A percentile compares a stretch with the other conserved stretches of the same genome.
These are phyloP conservation scores for Caryopteris hybrid DNA, from an alignment of 305 asterid genomes.

Conservation along the genomic window DNA sequence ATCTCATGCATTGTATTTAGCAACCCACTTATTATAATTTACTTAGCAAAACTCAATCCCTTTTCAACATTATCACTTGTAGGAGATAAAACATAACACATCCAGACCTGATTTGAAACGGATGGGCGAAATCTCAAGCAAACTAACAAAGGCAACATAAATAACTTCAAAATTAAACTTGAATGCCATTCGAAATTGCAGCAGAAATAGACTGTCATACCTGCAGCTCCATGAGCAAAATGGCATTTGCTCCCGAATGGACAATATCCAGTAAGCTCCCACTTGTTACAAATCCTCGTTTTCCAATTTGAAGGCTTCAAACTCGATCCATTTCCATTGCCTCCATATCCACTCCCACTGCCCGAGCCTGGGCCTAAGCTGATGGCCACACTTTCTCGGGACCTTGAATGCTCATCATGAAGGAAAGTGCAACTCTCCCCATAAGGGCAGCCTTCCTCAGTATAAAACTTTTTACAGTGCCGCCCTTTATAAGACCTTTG, in stretches of 20 bases:
- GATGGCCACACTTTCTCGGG: slow-evolving; percentile 76
- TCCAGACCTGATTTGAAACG: no score
- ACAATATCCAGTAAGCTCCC: slow-evolving; percentile 86
- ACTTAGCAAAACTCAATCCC: no score
- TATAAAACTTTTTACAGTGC: slow-evolving; percentile 71
- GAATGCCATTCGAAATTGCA: neutral
- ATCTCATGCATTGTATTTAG: no score
- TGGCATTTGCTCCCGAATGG: slow-evolving; percentile 88
- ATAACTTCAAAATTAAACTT: neutral
- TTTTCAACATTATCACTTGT: no score
- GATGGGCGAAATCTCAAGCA: no score
- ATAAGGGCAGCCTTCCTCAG: slow-evolving; percentile 83
- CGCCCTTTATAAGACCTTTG: slow-evolving; percentile 74
- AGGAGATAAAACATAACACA: no score
- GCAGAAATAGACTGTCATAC: slow-evolving; percentile 10
- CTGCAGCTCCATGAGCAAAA: slow-evolving; percentile 84
- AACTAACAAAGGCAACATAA: neutral
- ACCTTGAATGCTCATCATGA: slow-evolving; percentile 72
- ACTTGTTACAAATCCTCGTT: slow-evolving; percentile 84
- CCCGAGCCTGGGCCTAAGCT: slow-evolving; percentile 78
- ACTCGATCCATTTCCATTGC: slow-evolving; percentile 28
- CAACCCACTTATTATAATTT: no score
- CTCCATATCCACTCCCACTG: slow-evolving; percentile 41
- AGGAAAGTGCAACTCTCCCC: slow-evolving; percentile 82
- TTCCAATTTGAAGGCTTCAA: slow-evolving; percentile 84